These are phyloP conservation scores for Erodium texanum DNA, from an alignment of 441 rosid species.

Conservation along the genomic window DNA sequence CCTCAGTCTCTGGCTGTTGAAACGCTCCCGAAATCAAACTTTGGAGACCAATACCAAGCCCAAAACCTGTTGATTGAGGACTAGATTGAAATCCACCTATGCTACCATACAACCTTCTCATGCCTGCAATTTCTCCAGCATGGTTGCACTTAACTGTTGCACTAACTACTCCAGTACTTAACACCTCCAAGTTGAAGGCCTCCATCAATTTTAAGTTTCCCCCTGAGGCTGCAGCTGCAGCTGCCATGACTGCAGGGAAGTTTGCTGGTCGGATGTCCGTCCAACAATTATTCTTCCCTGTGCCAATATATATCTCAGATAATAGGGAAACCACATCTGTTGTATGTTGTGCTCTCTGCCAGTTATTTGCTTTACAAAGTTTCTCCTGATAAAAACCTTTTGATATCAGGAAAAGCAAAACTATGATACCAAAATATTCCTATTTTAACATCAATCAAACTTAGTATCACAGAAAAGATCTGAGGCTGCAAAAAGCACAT, in stretches of 20 bases:
- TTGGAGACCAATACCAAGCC: constrained; percentile 59
- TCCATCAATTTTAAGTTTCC: constrained; percentile 77
- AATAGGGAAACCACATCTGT: constrained; percentile 88
- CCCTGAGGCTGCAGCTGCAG: constrained; percentile 98
- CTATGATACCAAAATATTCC: neutral
- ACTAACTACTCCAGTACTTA: constrained; percentile 86
- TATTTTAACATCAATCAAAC: neutral
- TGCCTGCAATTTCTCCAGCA: constrained; percentile 98
- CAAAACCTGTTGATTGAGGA: constrained; percentile 20
- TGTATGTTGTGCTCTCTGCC: constrained; percentile 88
- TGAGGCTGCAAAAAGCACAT: neutral
- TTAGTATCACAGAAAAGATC: neutral
- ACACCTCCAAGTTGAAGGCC: constrained; percentile 89
- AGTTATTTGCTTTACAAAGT: constrained; percentile 92
- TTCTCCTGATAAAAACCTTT: constrained; percentile 49
- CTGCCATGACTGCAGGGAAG: constrained; percentile 96
- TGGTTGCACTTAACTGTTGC: constrained; percentile 94
- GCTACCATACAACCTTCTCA: constrained; percentile 91
- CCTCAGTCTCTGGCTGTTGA: constrained; percentile 63
- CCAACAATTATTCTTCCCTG: constrained; percentile 88
- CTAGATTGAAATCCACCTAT: constrained; percentile 84
- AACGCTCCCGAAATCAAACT: constrained; percentile 86
- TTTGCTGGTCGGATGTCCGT: constrained; percentile 77
- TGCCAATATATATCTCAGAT: constrained; percentile 89
- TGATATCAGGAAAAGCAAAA: constrained; percentile 8